Conservation (phyloP, 768 basidiomycete species). For the Phanerochaete carnosa region DNA sequence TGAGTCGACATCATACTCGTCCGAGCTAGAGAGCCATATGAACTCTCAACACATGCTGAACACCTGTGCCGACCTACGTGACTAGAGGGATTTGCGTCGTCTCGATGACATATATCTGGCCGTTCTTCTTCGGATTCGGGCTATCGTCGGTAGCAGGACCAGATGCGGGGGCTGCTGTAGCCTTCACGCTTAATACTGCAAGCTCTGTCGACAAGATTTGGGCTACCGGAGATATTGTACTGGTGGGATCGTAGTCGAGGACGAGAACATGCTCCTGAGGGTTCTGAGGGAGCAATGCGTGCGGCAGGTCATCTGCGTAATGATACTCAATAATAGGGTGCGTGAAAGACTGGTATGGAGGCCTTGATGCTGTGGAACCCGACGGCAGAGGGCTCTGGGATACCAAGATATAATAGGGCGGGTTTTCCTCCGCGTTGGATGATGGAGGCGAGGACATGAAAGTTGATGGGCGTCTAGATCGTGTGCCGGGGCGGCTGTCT, state of each 20-base stretch:
- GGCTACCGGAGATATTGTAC: conserved; percentile 38
- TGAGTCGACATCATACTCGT: conserved; percentile 37
- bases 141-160: conserved; percentile 44
- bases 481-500: too few relatives aligned
- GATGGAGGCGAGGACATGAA: conserved; percentile 5
- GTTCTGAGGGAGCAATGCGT: conserved; percentile 56
- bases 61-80: conserved; percentile 33
- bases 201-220: conserved; percentile 48
- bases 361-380: conserved; percentile 30
- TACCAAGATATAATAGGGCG: conserved; percentile 68
- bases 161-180: conserved; percentile 73
- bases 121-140: conserved; percentile 33
- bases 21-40: not conserved
- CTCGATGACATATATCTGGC: conserved; percentile 75
- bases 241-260: conserved; percentile 59
- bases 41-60: not conserved
- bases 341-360: conserved; percentile 35
- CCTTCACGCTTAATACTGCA: conserved; percentile 54
- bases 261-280: conserved; percentile 71
- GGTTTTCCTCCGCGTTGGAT: conserved; percentile 16
- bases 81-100: conserved; percentile 51
- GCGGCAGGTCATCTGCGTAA: conserved; percentile 74
- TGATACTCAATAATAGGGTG: conserved; percentile 81
- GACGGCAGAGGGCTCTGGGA: conserved; percentile 51
- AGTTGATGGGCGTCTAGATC: not conserved